These are phyloP conservation scores for Austroboletus eburneus DNA, from an alignment of 768 basidiomycete species.

Conservation along the genomic window DNA sequence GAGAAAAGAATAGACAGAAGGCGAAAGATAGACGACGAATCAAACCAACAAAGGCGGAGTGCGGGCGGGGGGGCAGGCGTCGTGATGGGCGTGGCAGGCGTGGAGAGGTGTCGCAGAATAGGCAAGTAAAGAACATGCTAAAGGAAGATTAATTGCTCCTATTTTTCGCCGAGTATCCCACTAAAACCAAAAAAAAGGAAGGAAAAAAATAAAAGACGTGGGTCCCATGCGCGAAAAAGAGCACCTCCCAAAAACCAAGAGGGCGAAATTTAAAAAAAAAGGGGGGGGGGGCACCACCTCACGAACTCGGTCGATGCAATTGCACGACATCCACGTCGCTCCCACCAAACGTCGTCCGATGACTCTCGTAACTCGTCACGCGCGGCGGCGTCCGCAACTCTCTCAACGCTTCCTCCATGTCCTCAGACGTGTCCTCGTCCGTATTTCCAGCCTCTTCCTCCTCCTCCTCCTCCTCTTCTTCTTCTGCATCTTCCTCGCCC, in stretches of 20 bases:
- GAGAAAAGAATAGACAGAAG: no score
- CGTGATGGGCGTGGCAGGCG: no score
- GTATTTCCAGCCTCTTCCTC: not conserved
- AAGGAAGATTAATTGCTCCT: slow-evolving; percentile 2
- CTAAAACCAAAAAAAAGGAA: no score
- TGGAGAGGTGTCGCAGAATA: slow-evolving; percentile 18
- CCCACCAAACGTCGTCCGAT: slow-evolving; percentile 24
- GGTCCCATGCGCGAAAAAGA: slow-evolving; percentile 3
- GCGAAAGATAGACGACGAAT: not conserved
- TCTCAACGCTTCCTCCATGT: slow-evolving; percentile 14
- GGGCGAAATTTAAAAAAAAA: not conserved
- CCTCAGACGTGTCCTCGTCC: slow-evolving; percentile 4
- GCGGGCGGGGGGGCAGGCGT: not conserved
- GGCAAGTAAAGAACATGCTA: slow-evolving; percentile 11
- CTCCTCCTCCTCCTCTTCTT: not conserved
- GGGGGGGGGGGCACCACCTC: not conserved
- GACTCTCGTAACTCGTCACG: slow-evolving; percentile 11
- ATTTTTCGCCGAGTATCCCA: slow-evolving; percentile 3
- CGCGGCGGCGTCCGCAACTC: slow-evolving; percentile 7
- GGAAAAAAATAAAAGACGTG: no score
- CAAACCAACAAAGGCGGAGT: not conserved
- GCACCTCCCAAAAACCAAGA: slow-evolving; percentile 12
- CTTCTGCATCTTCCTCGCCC: not conserved
- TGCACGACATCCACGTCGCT: slow-evolving; percentile 21
- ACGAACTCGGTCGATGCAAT: slow-evolving; percentile 13